Evolutionary conservation across 306 rosid genomes (phyloP).

Genomic region (Castanea mollissima): DNA sequence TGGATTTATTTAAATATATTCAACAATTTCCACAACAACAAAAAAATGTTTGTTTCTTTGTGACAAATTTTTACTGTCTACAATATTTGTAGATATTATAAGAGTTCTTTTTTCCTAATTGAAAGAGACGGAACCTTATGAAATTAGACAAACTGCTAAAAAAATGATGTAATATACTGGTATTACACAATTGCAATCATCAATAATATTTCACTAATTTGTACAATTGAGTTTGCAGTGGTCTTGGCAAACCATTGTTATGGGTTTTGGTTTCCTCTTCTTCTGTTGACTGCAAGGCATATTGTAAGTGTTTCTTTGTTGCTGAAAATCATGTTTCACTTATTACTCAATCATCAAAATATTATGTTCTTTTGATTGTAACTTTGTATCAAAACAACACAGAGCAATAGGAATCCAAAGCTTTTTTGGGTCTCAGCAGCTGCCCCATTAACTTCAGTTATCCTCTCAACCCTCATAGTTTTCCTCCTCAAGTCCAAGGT

Average conservation of each 20-base stretch:
- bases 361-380: conserved; percentile 1
- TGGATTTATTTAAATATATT: not conserved
- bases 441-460: conserved; percentile 86
- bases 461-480: conserved; percentile 80
- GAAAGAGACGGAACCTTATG: not conserved
- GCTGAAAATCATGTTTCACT: not conserved
- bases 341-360: not conserved
- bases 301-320: conserved; percentile 53
- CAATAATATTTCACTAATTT: not conserved
- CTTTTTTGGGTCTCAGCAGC: conserved; percentile 91
- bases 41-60: not conserved
- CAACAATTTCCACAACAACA: not conserved
- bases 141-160: not conserved
- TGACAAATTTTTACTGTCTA: not conserved
- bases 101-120: conserved; percentile 4
- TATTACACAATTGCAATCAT: not conserved
- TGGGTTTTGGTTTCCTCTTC: conserved; percentile 66
- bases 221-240: conserved; percentile 55
- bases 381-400: conserved; percentile 20
- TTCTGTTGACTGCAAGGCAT: conserved; percentile 67
- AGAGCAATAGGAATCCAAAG: conserved; percentile 84
- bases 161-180: not conserved
- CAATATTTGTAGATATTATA: conserved; percentile 7
- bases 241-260: conserved; percentile 84
- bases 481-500: conserved; percentile 51